Conservation (phyloP, 768 basidiomycete species). For the Hemileccinum impolitum region DNA sequence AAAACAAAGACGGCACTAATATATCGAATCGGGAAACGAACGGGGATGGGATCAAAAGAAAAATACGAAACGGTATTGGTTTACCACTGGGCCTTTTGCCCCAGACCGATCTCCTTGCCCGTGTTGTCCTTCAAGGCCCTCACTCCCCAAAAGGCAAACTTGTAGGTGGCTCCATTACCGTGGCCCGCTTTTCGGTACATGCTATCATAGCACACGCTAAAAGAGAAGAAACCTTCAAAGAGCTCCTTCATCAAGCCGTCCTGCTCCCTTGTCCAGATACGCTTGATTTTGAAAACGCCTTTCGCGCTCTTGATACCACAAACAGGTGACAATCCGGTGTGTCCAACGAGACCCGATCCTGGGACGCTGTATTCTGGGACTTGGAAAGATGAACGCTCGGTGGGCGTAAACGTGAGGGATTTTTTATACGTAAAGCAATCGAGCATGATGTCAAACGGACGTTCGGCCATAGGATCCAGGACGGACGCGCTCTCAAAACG, state of each 20-base stretch:
- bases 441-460: conserved; percentile 33
- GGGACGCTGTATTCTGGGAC: conserved; percentile 17
- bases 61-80: too few species aligned
- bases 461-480: conserved; percentile 34
- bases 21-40: background rate
- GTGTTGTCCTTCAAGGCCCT: conserved; percentile 32
- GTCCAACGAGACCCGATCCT: conserved; percentile 29
- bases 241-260: conserved; percentile 28
- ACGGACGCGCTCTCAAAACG: conserved; percentile 25
- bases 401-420: conserved; percentile 26
- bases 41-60: too few species aligned
- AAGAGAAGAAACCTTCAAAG: conserved; percentile 39
- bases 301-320: conserved; percentile 35
- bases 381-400: conserved; percentile 26
- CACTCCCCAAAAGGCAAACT: conserved; percentile 38
- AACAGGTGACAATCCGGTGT: conserved; percentile 17
- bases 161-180: conserved; percentile 28
- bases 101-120: conserved; percentile 35
- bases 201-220: conserved; percentile 32
- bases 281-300: conserved; percentile 35
- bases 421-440: conserved; percentile 23
- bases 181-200: conserved; percentile 37
- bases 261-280: conserved; percentile 30
- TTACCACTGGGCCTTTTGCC: conserved; percentile 17
- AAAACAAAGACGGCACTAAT: background rate